Evolutionary conservation across 257 asterid genomes (phyloP), one percentile per base, ranked within the genome.

Genomic region (Dorcoceras hygrometricum): DNA sequence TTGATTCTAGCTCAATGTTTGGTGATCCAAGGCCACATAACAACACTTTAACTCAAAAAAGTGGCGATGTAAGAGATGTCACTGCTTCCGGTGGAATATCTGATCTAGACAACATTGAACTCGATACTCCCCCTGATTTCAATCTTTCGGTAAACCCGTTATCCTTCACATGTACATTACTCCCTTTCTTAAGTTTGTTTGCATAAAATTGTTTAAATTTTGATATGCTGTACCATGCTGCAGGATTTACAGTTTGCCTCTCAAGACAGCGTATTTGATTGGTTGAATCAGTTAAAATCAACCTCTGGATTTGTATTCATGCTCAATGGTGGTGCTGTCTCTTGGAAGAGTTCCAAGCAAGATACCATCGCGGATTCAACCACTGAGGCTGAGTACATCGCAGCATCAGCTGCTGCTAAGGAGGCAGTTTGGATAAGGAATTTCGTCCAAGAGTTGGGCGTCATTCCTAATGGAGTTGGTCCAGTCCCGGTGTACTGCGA

Each of bases 71-170:
- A 8, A 69, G 57, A 60, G 70, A 53, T 59, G 69, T 23, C 31
- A 69, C 59, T 66, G 73, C 84, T 18, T 0, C 67, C 59, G 39
- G 71, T 68, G 89, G 80, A 68, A 71, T 84, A 20, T 59, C 76
- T 32, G 97, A 85, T 66, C 89, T 90, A 5, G 85, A 78, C 59
- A 75, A 85, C 82, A 51, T 90, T 58, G 90, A 79, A 10, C 63
- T 83, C 19, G 98, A 84, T 56, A 77, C 87, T 65, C 96, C 85
- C 62, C 95, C 95, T 0, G 96, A 86, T 71, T 87, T 83, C 68
- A 75, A 77, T 62, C 79, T 80, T 34, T 8, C 65, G 3, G 95
- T 84, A 73, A 80, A 86, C 66, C n/a, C 59, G 62, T 68, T 39
- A 27, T 43, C 12, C 22, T 50, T 25, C 48, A 6, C 12, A 6